Evolutionary conservation across 768 basidiomycete genomes (phyloP).

Genomic region (Panellus pusillus): DNA sequence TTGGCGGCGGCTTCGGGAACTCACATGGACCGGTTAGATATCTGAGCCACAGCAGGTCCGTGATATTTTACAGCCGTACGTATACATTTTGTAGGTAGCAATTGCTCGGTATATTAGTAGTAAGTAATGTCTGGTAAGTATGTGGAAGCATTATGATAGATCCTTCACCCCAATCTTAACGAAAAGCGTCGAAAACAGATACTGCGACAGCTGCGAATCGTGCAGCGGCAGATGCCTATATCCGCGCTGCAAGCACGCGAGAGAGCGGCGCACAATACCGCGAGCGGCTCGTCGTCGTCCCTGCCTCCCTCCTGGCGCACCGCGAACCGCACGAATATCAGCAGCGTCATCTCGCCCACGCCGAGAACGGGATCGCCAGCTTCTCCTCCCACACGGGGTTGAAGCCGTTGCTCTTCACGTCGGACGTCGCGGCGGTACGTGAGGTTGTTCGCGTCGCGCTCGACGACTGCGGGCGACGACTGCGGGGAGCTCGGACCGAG

Average conservation of each 20-base stretch:
- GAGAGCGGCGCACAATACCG: constrained; percentile 68
- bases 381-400: constrained; percentile 86
- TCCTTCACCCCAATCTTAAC: constrained; percentile 58
- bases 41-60: not conserved
- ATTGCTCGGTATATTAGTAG: no score
- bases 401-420: constrained; percentile 86
- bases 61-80: not conserved
- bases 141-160: constrained; percentile 4
- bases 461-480: constrained; percentile 26
- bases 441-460: constrained; percentile 41
- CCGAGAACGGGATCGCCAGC: constrained; percentile 74
- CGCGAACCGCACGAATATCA: constrained; percentile 81
- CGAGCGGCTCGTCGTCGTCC: constrained; percentile 65
- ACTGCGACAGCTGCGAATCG: constrained; percentile 84
- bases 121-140: not conserved
- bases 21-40: not conserved
- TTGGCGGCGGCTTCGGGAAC: not conserved
- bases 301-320: constrained; percentile 62
- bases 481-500: constrained; percentile 11
- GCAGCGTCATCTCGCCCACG: constrained; percentile 70
- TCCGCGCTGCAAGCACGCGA: constrained; percentile 74
- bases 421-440: constrained; percentile 49
- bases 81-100: constrained; percentile 4
- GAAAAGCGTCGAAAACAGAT: constrained; percentile 92
- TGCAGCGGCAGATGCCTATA: constrained; percentile 90